phyloP scores from a whole-genome alignment of 2,329 filamentous ascomycete genomes.

The Trichoderma atrobrunneum region DNA sequence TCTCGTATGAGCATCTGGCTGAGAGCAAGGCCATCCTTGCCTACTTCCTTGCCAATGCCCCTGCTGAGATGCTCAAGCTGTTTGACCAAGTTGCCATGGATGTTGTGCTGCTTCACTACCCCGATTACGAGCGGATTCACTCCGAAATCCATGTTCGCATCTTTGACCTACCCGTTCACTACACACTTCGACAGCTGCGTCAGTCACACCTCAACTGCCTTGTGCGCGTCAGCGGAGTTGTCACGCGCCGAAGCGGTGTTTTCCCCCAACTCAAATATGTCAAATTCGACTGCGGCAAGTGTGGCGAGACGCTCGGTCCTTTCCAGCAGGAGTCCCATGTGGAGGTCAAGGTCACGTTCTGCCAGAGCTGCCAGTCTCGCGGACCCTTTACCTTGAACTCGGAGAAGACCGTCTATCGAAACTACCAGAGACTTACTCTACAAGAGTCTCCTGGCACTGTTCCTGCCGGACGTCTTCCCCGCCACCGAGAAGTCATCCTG shows the following conservation, averaged over 20 bases:
- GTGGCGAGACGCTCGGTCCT: constrained; percentile 83
- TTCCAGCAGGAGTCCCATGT: constrained; percentile 97
- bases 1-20: constrained; percentile 90
- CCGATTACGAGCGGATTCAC: constrained; percentile 96
- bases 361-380: constrained; percentile 91
- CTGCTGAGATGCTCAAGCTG: constrained; percentile 90
- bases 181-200: constrained; percentile 90
- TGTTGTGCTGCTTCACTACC: constrained; percentile 91
- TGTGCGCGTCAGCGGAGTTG: constrained; percentile 89
- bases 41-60: constrained; percentile 94
- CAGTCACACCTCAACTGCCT: constrained; percentile 96
- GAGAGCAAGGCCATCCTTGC: constrained; percentile 89
- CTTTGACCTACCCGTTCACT: constrained; percentile 88
- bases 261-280: constrained; percentile 98
- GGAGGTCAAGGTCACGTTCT: constrained; percentile 94
- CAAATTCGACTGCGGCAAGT: constrained; percentile 96
- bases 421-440: constrained; percentile 96
- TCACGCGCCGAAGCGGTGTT: constrained; percentile 89
- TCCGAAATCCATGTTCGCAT: constrained; percentile 97
- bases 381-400: constrained; percentile 95
- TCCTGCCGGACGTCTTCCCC: constrained; percentile 87
- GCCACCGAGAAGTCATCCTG: constrained; percentile 90
- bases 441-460: constrained; percentile 97
- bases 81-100: constrained; percentile 98
- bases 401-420: constrained; percentile 96